Percentiles rank a stretch among this genome's conserved stretches.
Evolutionary conservation across 345 rosid genomes (phyloP).

Genomic region (Lumnitzera littorea): DNA sequence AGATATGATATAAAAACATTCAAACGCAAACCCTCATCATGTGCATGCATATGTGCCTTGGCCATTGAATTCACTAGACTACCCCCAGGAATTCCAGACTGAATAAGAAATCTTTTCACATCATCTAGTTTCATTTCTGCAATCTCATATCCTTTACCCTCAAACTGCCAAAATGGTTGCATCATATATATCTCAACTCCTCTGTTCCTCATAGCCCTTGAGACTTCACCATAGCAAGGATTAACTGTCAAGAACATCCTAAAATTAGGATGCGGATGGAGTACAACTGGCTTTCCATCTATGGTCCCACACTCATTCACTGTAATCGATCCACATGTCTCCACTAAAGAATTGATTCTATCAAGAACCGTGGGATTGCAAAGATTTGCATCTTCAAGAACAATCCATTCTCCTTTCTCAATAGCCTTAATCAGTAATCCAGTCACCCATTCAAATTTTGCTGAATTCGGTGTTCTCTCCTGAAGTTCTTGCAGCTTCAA

Average conservation of each 20-base stretch:
- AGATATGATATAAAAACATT: constrained; percentile 58
- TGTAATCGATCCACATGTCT: constrained; percentile 79
- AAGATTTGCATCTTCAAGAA: constrained; percentile 88
- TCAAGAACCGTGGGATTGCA: constrained; percentile 99
- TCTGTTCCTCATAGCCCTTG: constrained; percentile 97
- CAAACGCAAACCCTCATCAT: constrained; percentile 37
- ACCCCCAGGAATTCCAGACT: constrained; percentile 62
- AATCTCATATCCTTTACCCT: constrained; percentile 28
- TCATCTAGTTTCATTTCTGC: constrained; percentile 54
- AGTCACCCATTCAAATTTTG: constrained; percentile 93
- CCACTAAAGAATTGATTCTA: constrained; percentile 94
- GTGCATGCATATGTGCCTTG: constrained; percentile 71
- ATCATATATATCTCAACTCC: constrained; percentile 93
- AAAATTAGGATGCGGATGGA: constrained; percentile 78
- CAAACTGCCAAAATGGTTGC: constrained; percentile 82
- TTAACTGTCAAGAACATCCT: constrained; percentile 83
- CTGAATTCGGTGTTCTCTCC: constrained; percentile 33
- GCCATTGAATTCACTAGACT: constrained; percentile 76
- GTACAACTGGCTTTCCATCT: constrained; percentile 78
- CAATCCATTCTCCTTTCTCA: constrained; percentile 94
- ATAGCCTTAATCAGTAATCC: constrained; percentile 69
- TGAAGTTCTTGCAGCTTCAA: constrained; percentile 44
- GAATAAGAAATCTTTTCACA: constrained; percentile 57
- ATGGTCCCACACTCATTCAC: constrained; percentile 82
- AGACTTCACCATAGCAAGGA: constrained; percentile 85